Base-by-base conservation (phyloP, 208 protist species). In the Trichomonas tenax region DNA sequence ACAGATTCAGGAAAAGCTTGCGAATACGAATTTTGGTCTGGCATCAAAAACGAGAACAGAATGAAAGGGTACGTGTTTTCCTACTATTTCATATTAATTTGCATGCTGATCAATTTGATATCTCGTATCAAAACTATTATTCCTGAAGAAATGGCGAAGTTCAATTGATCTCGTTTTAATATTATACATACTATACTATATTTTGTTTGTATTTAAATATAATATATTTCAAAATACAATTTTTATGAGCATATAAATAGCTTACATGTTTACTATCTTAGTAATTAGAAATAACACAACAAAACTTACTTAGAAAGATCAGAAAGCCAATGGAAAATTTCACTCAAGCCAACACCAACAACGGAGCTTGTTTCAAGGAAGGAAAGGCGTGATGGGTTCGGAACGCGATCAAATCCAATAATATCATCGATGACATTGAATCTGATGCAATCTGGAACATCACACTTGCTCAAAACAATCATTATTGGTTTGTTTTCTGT, bases 311-410 rank as follows among this genome's bases (percentile, higher is more conserved):
- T 48, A 9, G 44, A 41, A 49, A 41, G 40, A 38, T 93, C 86
- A 26, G 86, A 34, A 51, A 93, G 41, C 86, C 86, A 93, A 38
- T 51, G 86, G 44, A 93, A 93, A 40, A 93, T 93, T 23, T 93
- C 86, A 51, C 44, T 93, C 17, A 93, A 38, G 15, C 86, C 86
- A 93, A 93, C 44, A 15, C 86, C 86, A 51, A 58, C 44, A n/a
- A 93, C 86, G 17, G 86, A 93, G 26, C 44, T 51, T 48, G 86
- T 93, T 51, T 93, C 86, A 15, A 93, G n/a, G 44, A 93, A 93
- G 1, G 40, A 58, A 26, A 93, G 17, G 4, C 86, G 11, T 38
- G 40, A 48, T 93, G 86, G 40, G 31, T 93, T 93, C 8, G 44
- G 34, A 17, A 51, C 26, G 10, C 44, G 11, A 10, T 93, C 86